Base-by-base conservation (phyloP, 2,329 filamentous ascomycete genomes). In the Pestalotiopsis sp. region DNA sequence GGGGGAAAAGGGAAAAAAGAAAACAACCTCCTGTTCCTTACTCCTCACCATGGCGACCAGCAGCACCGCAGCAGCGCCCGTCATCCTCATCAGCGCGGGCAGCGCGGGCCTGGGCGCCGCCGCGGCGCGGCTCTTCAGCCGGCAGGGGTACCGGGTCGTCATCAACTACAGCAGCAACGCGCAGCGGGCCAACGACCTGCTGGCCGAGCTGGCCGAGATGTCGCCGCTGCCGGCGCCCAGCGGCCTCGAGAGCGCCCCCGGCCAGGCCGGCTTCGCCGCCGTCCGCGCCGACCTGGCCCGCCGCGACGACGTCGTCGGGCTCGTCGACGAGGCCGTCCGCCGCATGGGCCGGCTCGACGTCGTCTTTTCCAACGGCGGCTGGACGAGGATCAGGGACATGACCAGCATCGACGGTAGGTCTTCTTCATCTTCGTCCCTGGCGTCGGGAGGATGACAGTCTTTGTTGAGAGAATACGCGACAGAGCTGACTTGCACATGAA, bases 331-430 rank as follows among this genome's bases (percentile, higher is more conserved):
- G 59, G 86, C 88, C 1, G 83, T 90, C 62, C 80, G 85, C 31
- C 80, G 79, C n/a, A 84, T 93, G 71, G 92, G 91, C 4, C 88
- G 90, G 1, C 78, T 96, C n/a, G 93, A 96, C 80, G 85, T 94
- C 56, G 83, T 96, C 60, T 88, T 95, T 74, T 92, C 91, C 2
- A 96, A 96, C 78, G 92, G 91, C 7, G 86, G 86, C 2, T 88
- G 86, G 85, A 87, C 86, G 0, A 76, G 74, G 17, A 77, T 85
- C n/a, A 77, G 66, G 39, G 64, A 69, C 36, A 69, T 67, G 63
- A 68, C 61, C 4, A 67, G 67, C 17, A 64, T 69, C 17, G 61
- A 67, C 13, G 68, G 69, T 67, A 68, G 7, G 45, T 7, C 9
- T 23, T 23, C 20, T 23, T 23, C 20, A 23, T 23, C 20, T 23